Base-by-base conservation (phyloP, 495 filamentous ascomycete species). In the Cetradonia linearis region DNA sequence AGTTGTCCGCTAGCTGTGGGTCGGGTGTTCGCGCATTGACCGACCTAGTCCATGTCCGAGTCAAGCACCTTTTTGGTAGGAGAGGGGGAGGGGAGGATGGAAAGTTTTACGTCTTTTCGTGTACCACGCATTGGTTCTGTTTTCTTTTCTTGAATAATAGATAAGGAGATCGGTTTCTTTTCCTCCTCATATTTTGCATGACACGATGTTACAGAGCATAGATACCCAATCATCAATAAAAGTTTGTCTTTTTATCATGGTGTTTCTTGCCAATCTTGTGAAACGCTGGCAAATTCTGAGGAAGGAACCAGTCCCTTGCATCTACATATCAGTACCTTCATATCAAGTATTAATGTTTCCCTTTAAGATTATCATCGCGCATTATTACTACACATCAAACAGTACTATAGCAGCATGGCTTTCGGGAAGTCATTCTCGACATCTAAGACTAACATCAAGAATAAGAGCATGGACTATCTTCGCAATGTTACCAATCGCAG, bases 401-500 rank as follows among this genome's bases (percentile, higher is more conserved):
- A 54, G 30, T 18, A 13, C 1, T 54, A 20, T 54, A 20, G 8
- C 10, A 34, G 28, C 33, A 54, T 54, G 50, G 30, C 50, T 34
- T 54, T 36, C 18, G 20, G 18, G 3, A 20, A 54, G 50, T 54
- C 50, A 10, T 20, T 54, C 31, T 34, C 30, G 20, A 36, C 7
- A 7, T 30, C 50, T 34, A 31, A 34, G 28, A 54, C 14, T 34
- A 31, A 25, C 16, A 34, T 54, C 9, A 33, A 34, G 31, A 18
- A 31, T 9, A 54, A 54, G 31, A 54, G 50, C 50, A 54, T 18
- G n/a, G 50, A 36, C 3, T 54, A 34, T 23, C 30, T 54, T 20
- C 50, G 50, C 3, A 40, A 44, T 13, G 36, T 20, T 37, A 57
- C 36, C n/a, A 57, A 57, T 23, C 55, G 25, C 55, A 57, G 36